Evolutionary conservation across 257 asterid genomes (phyloP).

Genomic region (Nicotiana knightiana): DNA sequence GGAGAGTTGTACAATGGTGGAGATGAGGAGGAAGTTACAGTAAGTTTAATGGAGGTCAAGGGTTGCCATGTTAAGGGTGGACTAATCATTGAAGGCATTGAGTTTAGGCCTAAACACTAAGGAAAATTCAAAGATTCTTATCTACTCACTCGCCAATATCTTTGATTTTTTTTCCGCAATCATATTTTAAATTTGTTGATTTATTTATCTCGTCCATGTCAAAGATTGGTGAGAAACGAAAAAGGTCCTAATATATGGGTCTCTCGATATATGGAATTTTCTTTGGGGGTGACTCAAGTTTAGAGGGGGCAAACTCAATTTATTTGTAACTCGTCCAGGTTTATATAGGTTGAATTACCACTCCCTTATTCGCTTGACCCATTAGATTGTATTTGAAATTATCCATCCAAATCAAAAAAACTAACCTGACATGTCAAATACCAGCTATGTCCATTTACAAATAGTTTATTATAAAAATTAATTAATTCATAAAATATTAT

Average conservation of each 20-base stretch:
- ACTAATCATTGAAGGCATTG: constrained; percentile 30
- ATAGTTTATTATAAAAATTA: no score
- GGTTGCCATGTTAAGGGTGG: constrained; percentile 31
- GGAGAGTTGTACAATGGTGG: constrained; percentile 22
- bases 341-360: no score
- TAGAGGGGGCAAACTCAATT: no score
- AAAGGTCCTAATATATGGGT: no score
- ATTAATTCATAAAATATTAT: no score
- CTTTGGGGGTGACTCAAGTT: no score
- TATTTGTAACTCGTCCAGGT: neutral
- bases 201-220: neutral
- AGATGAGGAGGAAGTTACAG: constrained; percentile 11
- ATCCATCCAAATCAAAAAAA: neutral
- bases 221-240: neutral
- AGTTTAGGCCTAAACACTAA: constrained; percentile 24
- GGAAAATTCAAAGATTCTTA: neutral
- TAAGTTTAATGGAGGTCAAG: constrained; percentile 30
- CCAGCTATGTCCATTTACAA: no score
- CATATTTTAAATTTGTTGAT: neutral
- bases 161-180: neutral
- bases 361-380: neutral
- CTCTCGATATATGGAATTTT: neutral
- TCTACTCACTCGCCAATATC: neutral
- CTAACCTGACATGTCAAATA: no score
- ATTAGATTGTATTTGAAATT: neutral